Evolutionary conservation across 345 rosid species (phyloP), one percentile per base, ranked within the genome.

Genomic region (Microcos paniculata): DNA sequence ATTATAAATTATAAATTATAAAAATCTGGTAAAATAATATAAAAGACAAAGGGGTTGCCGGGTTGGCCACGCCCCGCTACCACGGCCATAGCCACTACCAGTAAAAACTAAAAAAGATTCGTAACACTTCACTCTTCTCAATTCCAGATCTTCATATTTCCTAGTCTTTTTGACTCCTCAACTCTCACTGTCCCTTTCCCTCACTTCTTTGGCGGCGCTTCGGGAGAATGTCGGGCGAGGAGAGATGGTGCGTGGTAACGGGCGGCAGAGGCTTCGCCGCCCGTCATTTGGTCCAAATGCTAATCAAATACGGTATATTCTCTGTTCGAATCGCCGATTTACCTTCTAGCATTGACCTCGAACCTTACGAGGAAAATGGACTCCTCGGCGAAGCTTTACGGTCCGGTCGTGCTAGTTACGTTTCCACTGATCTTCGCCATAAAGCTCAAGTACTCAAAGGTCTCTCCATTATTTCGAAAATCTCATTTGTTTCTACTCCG

Each of bases 251-350:
- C 62, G 87, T 89, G 49, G 97, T 96, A 43, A 96, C 98, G 0
- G 99, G 99, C 0, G 99, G 96, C 66, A 85, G 99, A 79, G 99
- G 98, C 52, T 96, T 96, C 71, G 90, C 89, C 0, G 99, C 97
- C 0, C 89, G 94, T 74, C 96, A 93, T 83, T 83, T 96, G 77
- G 97, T 93, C 66, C 97, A 93, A 58, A 90, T 93, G 98, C 82
- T 93, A 3, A 70, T 96, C 62, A 85, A 77, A 45, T 53, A 75
- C 68, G 86, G 76, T 11, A 83, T 77, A 77, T 92, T 85, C 71
- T 78, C 72, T 5, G 96, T 96, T 68, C 89, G 96, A 19, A 84
- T 96, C 19, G 91, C 89, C 14, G 99, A 96, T 85, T 84, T 96
- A 74, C 91, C 84, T 55, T 68, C 92, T 38, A 62, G 62, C 68